Base-by-base conservation (phyloP, 371 early-diverging fungal species). In the Amoeboaphelidium protococcarum region DNA sequence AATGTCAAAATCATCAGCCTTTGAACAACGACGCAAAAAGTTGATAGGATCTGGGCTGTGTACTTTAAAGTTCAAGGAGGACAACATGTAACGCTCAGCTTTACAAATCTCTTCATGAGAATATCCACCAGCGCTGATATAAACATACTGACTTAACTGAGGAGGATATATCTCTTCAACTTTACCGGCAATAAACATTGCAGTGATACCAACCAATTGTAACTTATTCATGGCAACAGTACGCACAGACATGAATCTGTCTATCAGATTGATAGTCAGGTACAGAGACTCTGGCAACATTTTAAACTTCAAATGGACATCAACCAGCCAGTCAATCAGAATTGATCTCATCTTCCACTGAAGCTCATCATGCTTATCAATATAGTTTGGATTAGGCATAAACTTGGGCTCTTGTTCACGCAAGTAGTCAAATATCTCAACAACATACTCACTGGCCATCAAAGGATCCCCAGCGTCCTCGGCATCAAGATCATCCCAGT, bases 201-300 rank as follows among this genome's bases (percentile, higher is more conserved):
- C 73, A 0, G 92, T 78, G 40, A 92, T 68, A 1, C 97, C 99
- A n/a, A 96, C 91, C 13, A 96, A 69, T 58, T 98, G 97, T 13
- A 98, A 73, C 56, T 92, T 95, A 44, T 66, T 66, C 24, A 85
- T 53, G 0, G 81, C 73, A 1, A 94, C 83, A 1, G 70, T 66
- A 26, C 89, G 79, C 42, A 59, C 54, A 22, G 89, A 82, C 21
- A 99, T 71, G 65, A 96, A 95, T 16, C 98, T 76, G 57, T 99
- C 99, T 43, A 98, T 74, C 41, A 98, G 68, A 65, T 92, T 91
- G 47, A 96, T 80, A 21, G 91, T 66, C 48, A 97, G 58, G 57
- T 78, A 95, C 6, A 99, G 67, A 0, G 98, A 94, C 60, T 98
- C 98, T 21, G 92, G 87, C n/a, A 86, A 65, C 27, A 98, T 65